Base-by-base conservation (phyloP, 306 rosid species). In the Acacia melanoxylon region DNA sequence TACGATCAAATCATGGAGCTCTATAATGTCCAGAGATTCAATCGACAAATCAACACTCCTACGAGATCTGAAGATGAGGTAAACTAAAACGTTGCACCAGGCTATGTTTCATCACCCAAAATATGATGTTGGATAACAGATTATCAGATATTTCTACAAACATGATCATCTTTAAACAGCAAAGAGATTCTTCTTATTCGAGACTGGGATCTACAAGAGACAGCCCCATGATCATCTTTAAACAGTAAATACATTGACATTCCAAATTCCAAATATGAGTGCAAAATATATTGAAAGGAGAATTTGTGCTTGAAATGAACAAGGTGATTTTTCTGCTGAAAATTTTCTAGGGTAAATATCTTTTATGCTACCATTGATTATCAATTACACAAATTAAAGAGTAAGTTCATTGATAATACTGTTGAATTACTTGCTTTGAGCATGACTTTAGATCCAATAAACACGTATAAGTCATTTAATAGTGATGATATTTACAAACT, bases 21-120 rank as follows among this genome's bases (percentile, higher is more conserved):
- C 62, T 95, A 93, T 79, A 95, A 93, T 62, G 99, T 95, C 35
- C 98, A 91, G 87, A 93, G 98, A 89, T 93, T 93, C 85, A 95
- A 91, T 59, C 86, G 88, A 78, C 98, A 95, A 83, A 92, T 93
- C 46, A 85, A 90, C 90, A 93, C 94, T 82, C 97, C 97, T 41
- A 77, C 94, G 41, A 90, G 92, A 80, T 88, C 93, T 35, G 98
- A 93, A 81, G 97, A 94, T 49, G 97, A 85, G 98, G 98, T 94
- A 90, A 83, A 19, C 68, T 63, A 29, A 63, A 12, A 29, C 63
- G 14, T 78, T 35, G 42, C 44, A 10, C 41, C 2, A 68, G 52
- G 66, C 25, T 61, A 17, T 62, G 58, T 16, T 67, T 54, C 68
- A 63, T 45, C 12, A 13, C 12, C 33, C 22, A 15, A 63, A 63